Conservation (phyloP, 2,329 filamentous ascomycete species). For the Aureobasidium mangrovei region DNA sequence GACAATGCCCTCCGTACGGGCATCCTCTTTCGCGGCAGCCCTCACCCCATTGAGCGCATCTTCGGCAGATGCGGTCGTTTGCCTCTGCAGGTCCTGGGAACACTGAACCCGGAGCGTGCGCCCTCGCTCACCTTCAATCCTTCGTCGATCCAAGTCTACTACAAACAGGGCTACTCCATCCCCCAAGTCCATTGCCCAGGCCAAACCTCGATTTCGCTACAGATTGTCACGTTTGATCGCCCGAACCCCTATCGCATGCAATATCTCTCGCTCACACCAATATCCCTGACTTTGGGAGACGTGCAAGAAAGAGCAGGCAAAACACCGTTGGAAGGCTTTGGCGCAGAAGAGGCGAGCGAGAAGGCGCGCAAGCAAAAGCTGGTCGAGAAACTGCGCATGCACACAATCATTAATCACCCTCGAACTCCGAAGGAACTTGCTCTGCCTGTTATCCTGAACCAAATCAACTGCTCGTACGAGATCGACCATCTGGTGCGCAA, state of each 20-base stretch:
- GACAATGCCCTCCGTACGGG: constrained; percentile 80
- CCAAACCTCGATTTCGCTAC: constrained; percentile 62
- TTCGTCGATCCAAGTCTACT: constrained; percentile 57
- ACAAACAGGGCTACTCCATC: constrained; percentile 41
- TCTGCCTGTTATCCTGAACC: constrained; percentile 72
- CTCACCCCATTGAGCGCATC: constrained; percentile 70
- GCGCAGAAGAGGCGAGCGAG: constrained; percentile 62
- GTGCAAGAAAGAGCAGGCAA: constrained; percentile 29
- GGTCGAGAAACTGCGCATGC: constrained; percentile 77
- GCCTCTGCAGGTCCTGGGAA: constrained; percentile 76
- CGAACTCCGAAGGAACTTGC: constrained; percentile 76
- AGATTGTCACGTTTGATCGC: constrained; percentile 81
- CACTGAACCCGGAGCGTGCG: constrained; percentile 56
- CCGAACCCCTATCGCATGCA: constrained; percentile 86
- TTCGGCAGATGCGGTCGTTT: constrained; percentile 76
- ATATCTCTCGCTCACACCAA: constrained; percentile 85
- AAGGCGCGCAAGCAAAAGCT: constrained; percentile 57
- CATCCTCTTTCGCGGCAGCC: constrained; percentile 72
- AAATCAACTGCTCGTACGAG: constrained; percentile 94
- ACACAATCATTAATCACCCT: constrained; percentile 70
- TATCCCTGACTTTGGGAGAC: constrained; percentile 68
- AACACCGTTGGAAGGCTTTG: constrained; percentile 44
- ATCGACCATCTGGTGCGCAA: constrained; percentile 77
- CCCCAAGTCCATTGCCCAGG: constrained; percentile 63
- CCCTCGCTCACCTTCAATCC: constrained; percentile 48